A percentile compares a stretch with the other conserved stretches of the same genome.
Conservation (phyloP, 768 basidiomycete genomes). For the Termitomyces sp. region DNA sequence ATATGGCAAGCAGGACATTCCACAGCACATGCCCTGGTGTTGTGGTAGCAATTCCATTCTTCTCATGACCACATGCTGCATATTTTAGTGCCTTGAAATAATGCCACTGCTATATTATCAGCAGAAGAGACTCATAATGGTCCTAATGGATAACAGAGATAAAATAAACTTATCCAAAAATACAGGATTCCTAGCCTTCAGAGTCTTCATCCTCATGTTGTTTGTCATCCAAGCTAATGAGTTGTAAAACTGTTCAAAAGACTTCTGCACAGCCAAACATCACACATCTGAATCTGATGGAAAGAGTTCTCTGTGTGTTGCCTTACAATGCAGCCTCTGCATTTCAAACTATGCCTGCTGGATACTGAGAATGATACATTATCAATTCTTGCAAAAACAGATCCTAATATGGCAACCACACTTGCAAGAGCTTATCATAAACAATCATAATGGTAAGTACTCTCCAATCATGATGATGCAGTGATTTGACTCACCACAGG, state of each 20-base stretch:
- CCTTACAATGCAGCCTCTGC: neutral
- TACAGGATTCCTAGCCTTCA: neutral
- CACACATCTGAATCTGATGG: neutral
- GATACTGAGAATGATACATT: too few relatives aligned
- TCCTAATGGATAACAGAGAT: neutral
- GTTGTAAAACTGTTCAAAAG: neutral
- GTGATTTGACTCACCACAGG: neutral
- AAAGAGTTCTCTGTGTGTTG: constrained; percentile 1
- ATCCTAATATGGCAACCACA: constrained; percentile 3
- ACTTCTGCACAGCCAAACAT: neutral
- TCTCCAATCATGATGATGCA: neutral
- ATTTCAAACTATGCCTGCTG: neutral
- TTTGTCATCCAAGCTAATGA: neutral
- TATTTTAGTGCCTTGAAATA: neutral
- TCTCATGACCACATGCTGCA: neutral
- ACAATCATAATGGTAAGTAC: neutral
- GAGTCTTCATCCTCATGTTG: neutral
- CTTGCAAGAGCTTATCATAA: constrained; percentile 3
- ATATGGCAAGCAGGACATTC: too few relatives aligned
- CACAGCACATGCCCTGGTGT: neutral
- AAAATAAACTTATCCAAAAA: too few relatives aligned
- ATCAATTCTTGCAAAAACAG: constrained; percentile 6
- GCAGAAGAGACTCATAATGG: neutral
- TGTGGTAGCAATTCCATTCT: neutral
- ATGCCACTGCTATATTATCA: neutral